Conservation (phyloP, 1,284 basidiomycete genomes). For the Cutaneotrichosporon mucoides region DNA sequence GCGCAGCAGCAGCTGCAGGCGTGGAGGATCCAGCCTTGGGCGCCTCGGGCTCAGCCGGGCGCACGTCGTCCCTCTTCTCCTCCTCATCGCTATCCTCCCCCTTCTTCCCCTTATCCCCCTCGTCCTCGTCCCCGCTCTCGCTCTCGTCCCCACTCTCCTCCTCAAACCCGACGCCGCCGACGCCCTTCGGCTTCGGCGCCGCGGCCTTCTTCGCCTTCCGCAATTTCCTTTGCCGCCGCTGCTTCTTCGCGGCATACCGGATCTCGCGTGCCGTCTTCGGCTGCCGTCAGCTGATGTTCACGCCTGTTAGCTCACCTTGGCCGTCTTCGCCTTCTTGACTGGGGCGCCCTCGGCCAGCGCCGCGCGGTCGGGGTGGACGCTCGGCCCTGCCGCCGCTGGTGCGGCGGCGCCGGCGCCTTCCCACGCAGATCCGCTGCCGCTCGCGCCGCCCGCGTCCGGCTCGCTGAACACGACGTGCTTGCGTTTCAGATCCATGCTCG, state of each 20-base stretch:
- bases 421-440: too few species aligned
- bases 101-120: too few species aligned
- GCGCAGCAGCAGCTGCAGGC: not conserved
- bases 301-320: conserved; percentile 24
- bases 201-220: conserved; percentile 49
- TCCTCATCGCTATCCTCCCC: conserved; percentile 5
- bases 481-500: conserved; percentile 21
- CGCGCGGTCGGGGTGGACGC: conserved; percentile 14
- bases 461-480: conserved; percentile 29
- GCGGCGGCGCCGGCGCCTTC: not conserved
- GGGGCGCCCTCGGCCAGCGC: conserved; percentile 2
- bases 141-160: conserved; percentile 7
- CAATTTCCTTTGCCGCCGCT: conserved; percentile 51
- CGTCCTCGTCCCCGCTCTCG: not conserved
- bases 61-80: not conserved
- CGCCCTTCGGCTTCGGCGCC: conserved; percentile 40
- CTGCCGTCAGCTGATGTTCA: conserved; percentile 3
- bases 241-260: conserved; percentile 64
- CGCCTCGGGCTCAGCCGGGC: too few species aligned
- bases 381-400: not conserved
- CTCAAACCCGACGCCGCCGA: conserved; percentile 20
- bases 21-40: too few species aligned
- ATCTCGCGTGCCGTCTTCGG: conserved; percentile 55
- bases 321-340: conserved; percentile 14
- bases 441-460: not conserved